These are phyloP conservation scores for Penicillium italicum DNA, from an alignment of 2,329 filamentous ascomycete genomes.

Conservation along the genomic window DNA sequence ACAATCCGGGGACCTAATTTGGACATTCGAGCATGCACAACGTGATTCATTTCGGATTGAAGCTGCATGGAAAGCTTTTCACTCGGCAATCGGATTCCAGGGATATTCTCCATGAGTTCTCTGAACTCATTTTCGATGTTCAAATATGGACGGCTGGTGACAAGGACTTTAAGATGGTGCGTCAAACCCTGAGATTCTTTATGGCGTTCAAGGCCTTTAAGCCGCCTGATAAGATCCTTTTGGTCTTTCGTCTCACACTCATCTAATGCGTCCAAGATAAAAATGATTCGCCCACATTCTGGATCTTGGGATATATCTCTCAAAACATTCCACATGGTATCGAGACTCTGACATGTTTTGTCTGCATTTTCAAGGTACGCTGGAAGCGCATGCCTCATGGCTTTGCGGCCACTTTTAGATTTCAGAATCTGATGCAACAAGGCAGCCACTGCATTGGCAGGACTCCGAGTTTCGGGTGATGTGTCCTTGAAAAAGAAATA, in stretches of 20 bases:
- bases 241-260: neutral
- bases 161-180: neutral
- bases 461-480: neutral
- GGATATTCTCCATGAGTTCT: neutral
- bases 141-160: neutral
- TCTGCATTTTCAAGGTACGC: neutral
- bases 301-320: neutral
- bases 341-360: neutral
- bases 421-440: neutral
- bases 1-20: neutral
- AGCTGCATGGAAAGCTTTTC: neutral
- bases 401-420: neutral
- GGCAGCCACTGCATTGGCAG: neutral
- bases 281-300: neutral
- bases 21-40: neutral
- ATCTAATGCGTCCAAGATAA: neutral
- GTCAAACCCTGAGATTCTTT: neutral
- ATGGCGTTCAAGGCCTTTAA: neutral
- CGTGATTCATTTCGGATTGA: neutral
- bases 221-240: neutral
- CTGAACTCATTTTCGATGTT: neutral
- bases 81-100: neutral
- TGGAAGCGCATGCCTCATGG: neutral
- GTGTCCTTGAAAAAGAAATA: neutral
- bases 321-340: neutral